phyloP scores from a whole-genome alignment of 257 asterid species.

The Capsicum rhomboideum region DNA sequence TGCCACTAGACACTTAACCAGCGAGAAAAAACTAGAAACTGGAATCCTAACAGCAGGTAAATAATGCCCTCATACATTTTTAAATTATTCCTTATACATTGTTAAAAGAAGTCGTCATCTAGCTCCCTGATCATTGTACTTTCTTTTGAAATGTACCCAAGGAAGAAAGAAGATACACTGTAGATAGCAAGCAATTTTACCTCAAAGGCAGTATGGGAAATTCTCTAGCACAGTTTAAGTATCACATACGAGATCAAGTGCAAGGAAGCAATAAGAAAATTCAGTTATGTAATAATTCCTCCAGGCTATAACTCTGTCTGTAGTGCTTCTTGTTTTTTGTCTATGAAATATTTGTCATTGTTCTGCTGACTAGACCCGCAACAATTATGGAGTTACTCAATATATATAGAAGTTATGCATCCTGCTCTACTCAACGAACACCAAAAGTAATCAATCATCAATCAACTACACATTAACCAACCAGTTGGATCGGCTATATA shows the following conservation, averaged over 20 bases:
- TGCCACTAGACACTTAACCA: neutral
- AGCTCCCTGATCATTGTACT: neutral
- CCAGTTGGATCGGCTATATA: neutral
- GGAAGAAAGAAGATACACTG: neutral
- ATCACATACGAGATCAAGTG: neutral
- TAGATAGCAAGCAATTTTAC: neutral
- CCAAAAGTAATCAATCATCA: neutral
- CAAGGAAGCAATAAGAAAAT: neutral
- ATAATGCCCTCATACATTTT: neutral
- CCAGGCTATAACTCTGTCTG: neutral
- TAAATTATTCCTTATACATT: neutral
- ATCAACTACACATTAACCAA: neutral
- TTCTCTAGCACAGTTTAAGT: neutral
- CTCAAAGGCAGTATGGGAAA: neutral
- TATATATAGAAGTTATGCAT: neutral
- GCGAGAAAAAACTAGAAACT: neutral
- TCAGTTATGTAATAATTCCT: neutral
- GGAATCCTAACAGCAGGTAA: neutral
- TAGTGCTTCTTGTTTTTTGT: neutral
- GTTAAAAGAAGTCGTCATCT: neutral
- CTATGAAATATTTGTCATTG: neutral
- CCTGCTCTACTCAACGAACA: neutral
- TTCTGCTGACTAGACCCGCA: neutral
- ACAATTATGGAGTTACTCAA: neutral
- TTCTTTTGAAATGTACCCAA: neutral